These are phyloP conservation scores for Claviceps sorghi DNA, from an alignment of 2,329 filamentous ascomycete genomes.

Conservation along the genomic window DNA sequence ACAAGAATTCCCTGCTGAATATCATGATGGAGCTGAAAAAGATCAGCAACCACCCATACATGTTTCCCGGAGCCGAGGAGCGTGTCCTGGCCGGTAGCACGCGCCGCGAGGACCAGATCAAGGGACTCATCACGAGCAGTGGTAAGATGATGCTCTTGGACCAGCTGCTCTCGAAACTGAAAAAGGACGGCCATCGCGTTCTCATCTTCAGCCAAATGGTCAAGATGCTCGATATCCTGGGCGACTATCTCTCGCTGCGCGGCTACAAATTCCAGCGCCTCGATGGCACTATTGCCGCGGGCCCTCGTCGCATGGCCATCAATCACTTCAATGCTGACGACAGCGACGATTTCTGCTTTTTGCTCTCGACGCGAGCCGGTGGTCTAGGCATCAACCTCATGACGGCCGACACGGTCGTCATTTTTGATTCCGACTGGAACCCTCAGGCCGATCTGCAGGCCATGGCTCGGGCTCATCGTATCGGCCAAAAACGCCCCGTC, in stretches of 20 bases:
- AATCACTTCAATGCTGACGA: constrained; percentile 97
- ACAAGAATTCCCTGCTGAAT: constrained; percentile 90
- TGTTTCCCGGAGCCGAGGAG: constrained; percentile 90
- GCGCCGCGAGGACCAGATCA: constrained; percentile 78
- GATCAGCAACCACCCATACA: constrained; percentile 95
- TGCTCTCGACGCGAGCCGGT: constrained; percentile 87
- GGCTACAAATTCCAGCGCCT: constrained; percentile 93
- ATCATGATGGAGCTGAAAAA: constrained; percentile 99
- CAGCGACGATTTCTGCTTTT: constrained; percentile 91
- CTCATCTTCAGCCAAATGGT: constrained; percentile 99
- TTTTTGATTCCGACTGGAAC: constrained; percentile 99
- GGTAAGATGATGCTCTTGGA: constrained; percentile 99
- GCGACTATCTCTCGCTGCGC: constrained; percentile 81
- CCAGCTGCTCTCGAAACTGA: constrained; percentile 84
- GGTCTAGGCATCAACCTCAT: constrained; percentile 98
- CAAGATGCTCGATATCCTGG: constrained; percentile 90
- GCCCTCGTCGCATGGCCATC: constrained; percentile 79
- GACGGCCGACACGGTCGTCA: constrained; percentile 94
- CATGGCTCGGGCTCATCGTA: constrained; percentile 96
- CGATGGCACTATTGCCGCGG: constrained; percentile 86
- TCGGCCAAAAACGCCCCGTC: constrained; percentile 90
- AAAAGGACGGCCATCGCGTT: constrained; percentile 84
- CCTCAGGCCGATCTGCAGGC: constrained; percentile 95
- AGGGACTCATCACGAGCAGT: constrained; percentile 87
- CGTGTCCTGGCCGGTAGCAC: constrained; percentile 68